A percentile compares a stretch with the other conserved stretches of the same genome.
These are phyloP conservation scores for Nannochloris sp. DNA, from an alignment of 139 green algal genomes.

Conservation along the genomic window DNA sequence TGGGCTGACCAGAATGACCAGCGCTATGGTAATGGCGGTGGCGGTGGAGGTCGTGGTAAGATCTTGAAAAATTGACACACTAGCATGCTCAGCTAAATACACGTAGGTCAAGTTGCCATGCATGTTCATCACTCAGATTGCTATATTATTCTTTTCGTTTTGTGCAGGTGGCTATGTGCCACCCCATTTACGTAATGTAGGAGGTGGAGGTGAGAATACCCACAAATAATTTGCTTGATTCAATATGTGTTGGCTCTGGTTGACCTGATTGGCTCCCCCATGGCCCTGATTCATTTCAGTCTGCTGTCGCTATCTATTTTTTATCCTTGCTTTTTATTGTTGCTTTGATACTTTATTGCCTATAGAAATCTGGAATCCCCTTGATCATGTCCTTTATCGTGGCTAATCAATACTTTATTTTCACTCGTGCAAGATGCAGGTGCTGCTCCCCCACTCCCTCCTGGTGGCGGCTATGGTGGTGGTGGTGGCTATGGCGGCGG, in stretches of 20 bases:
- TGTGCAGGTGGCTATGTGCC: slow-evolving; percentile 56
- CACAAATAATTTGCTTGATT: background rate
- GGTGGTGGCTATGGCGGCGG: slow-evolving; percentile 9
- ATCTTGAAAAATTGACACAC: background rate
- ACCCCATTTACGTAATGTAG: slow-evolving; percentile 54
- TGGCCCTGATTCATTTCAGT: too few relatives aligned
- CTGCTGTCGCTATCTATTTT: too few relatives aligned
- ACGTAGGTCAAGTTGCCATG: too few relatives aligned
- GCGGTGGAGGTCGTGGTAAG: background rate
- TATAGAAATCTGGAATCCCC: slow-evolving; percentile 1
- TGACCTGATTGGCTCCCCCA: background rate
- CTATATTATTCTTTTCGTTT: background rate
- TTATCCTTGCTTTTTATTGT: too few relatives aligned
- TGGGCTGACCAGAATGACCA: background rate
- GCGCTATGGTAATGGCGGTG: background rate
- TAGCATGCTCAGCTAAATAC: too few relatives aligned
- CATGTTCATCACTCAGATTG: background rate
- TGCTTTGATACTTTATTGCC: too few relatives aligned
- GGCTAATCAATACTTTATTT: slow-evolving; percentile 8
- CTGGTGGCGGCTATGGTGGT: slow-evolving; percentile 32
- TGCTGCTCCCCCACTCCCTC: background rate
- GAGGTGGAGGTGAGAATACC: slow-evolving; percentile 20
- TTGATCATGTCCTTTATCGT: background rate
- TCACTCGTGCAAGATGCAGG: background rate
- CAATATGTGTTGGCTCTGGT: background rate